phyloP scores from a whole-genome alignment of 2,329 filamentous ascomycete genomes.

The Anisogramma anomala region DNA sequence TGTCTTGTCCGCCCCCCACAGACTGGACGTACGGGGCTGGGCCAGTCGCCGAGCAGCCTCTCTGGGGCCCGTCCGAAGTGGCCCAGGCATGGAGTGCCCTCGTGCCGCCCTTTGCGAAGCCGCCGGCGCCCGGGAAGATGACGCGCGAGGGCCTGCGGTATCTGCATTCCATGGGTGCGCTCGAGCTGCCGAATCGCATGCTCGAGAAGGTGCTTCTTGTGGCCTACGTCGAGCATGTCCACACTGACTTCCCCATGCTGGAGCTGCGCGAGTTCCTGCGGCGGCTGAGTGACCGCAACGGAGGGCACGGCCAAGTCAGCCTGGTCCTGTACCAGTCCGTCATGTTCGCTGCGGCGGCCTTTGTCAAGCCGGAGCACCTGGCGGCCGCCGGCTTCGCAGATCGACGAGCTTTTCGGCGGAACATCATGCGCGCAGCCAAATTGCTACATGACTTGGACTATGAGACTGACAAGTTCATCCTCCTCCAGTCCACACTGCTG shows the following conservation, averaged over 20 bases:
- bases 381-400: conserved; percentile 65
- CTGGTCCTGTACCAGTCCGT: conserved; percentile 84
- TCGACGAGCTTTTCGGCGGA: conserved; percentile 71
- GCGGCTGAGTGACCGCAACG: conserved; percentile 54
- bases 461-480: conserved; percentile 75
- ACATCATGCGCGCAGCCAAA: conserved; percentile 82
- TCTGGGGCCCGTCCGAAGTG: conserved; percentile 26
- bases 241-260: conserved; percentile 86
- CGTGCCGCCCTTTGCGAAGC: conserved; percentile 61
- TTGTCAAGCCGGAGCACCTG: conserved; percentile 69
- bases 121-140: conserved; percentile 59
- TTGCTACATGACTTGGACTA: conserved; percentile 93
- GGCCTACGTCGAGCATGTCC: conserved; percentile 78
- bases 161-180: conserved; percentile 70
- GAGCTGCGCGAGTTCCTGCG: conserved; percentile 52
- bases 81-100: conserved; percentile 33
- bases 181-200: conserved; percentile 57
- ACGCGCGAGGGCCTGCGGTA: conserved; percentile 74
- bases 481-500: conserved; percentile 78
- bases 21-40: conserved; percentile 14
- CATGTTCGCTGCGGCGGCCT: conserved; percentile 87
- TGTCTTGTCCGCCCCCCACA: conserved; percentile 5
- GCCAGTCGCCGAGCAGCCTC: not conserved
- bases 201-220: conserved; percentile 73
- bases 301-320: conserved; percentile 61